Percentiles rank a stretch among this genome's conserved stretches.
Conservation (phyloP, 2,329 filamentous ascomycete species). For the Cryoendolithus antarcticus region DNA sequence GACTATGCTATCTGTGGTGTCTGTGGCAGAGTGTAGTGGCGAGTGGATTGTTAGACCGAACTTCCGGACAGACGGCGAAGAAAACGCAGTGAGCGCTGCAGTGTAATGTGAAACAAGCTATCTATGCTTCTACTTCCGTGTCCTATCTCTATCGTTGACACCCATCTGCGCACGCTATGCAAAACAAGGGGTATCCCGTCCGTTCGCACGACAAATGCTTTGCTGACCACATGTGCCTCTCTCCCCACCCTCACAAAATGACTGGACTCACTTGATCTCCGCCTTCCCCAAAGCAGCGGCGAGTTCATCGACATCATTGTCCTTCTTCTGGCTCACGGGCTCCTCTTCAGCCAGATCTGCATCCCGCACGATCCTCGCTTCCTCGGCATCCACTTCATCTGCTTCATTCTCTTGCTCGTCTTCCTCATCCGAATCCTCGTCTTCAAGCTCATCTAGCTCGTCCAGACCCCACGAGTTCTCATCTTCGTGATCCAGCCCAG, state of each 20-base stretch:
- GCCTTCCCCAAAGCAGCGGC: slow-evolving; percentile 67
- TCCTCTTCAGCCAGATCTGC: slow-evolving; percentile 62
- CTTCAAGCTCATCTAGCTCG: slow-evolving; percentile 74
- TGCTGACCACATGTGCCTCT: too few species aligned
- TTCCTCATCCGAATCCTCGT: slow-evolving; percentile 50
- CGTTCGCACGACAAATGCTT: too few species aligned
- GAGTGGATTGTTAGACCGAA: slow-evolving; percentile 25
- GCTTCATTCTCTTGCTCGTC: slow-evolving; percentile 51
- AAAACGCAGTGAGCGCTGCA: too few species aligned
- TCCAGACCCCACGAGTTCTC: slow-evolving; percentile 81
- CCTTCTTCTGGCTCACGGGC: slow-evolving; percentile 56
- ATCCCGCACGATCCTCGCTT: slow-evolving; percentile 51
- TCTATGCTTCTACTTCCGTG: too few species aligned
- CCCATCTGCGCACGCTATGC: too few species aligned
- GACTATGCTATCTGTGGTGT: slow-evolving; percentile 85
- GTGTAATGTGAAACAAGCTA: too few species aligned
- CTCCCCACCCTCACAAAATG: not conserved
- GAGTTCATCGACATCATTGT: slow-evolving; percentile 70
- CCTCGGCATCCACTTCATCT: slow-evolving; percentile 24
- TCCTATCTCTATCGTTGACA: too few species aligned
- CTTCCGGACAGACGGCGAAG: too few species aligned
- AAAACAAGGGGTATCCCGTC: too few species aligned
- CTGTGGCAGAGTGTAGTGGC: slow-evolving; percentile 54
- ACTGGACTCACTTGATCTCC: slow-evolving; percentile 20
- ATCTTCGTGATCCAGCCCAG: slow-evolving; percentile 48